Base-by-base conservation (phyloP, 192 early-diverging fungal species). In the Geranomyces michiganensis region DNA sequence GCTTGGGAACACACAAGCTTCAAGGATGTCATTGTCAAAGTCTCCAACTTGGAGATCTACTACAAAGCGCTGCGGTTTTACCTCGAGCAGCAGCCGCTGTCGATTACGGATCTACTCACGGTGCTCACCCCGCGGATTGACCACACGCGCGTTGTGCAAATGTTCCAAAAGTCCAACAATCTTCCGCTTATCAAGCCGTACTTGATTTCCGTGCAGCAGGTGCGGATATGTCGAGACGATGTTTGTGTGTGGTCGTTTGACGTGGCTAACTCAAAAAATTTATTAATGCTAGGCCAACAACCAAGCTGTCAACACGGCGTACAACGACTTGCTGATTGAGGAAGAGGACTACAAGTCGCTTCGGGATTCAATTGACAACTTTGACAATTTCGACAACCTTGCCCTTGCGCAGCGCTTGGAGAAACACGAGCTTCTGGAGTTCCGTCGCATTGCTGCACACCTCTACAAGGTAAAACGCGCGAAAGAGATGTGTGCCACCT, bases 91-190 rank as follows among this genome's bases (percentile, higher is more conserved):
- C 94, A 99, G 72, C 97, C 97, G 14, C 78, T 99, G 64, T 75
- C 95, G 44, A 82, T 99, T 76, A 98, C 92, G 76, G 97, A 99
- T 67, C 79, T 99, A 58, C 80, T 99, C 45, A 87, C 91, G 17
- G 93, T 88, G 2, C 82, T 99, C 66, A 94, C 94, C 26, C 87
- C 94, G 1, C 85, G 94, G 26, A 89, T 98, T 72, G 96, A 99
- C 78, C 97, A 99, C 79, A 96, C 95, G 44, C 91, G 96, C 51
- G 96, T 96, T 19, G 96, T 98, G 33, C 88, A 92, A 80, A 92
- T 97, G 88, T 97, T 99, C 89, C 88, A 92, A 78, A 99, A 98
- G 84, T 93, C 94, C 1, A 95, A 98, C 80, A 97, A 99, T 82
- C 81, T 97, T 62, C 97, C 97, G 3, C 81, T 99, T 69, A 93